A percentile compares a stretch with the other conserved stretches of the same genome.
phyloP scores from a whole-genome alignment of 306 rosid species.

The Abrus precatorius region DNA sequence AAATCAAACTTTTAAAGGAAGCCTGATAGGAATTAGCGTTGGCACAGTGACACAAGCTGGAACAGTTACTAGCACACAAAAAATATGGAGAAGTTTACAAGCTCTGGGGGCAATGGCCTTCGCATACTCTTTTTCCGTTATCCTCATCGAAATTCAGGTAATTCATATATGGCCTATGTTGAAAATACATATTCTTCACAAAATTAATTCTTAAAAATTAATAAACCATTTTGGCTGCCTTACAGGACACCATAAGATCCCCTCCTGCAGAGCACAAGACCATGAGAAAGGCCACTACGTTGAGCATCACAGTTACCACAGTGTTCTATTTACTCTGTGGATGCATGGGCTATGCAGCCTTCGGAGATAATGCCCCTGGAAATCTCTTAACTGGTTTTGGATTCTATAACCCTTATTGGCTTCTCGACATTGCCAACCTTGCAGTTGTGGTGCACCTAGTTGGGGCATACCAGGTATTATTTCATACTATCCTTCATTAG shows the following conservation, averaged over 20 bases:
- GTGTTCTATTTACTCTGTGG: slow-evolving; percentile 77
- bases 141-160: slow-evolving; percentile 86
- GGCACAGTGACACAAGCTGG: slow-evolving; percentile 69
- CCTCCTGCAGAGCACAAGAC: slow-evolving; percentile 84
- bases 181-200: background rate
- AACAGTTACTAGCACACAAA: slow-evolving; percentile 66
- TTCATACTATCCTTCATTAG: background rate
- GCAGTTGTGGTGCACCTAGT: slow-evolving; percentile 77
- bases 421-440: slow-evolving; percentile 74
- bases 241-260: slow-evolving; percentile 74
- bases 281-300: slow-evolving; percentile 72
- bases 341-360: slow-evolving; percentile 82
- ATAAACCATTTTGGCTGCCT: background rate
- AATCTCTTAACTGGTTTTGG: slow-evolving; percentile 86
- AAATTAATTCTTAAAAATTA: background rate
- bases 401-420: slow-evolving; percentile 84
- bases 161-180: background rate
- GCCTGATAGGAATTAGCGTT: slow-evolving; percentile 69
- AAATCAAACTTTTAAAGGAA: slow-evolving; percentile 69
- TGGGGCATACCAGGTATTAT: slow-evolving; percentile 79
- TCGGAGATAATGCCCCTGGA: slow-evolving; percentile 73
- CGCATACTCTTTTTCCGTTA: slow-evolving; percentile 76
- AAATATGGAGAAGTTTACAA: slow-evolving; percentile 81
- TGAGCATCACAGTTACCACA: slow-evolving; percentile 65
- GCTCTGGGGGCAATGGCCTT: slow-evolving; percentile 84